Evolutionary conservation across 2,329 filamentous ascomycete genomes (phyloP).

Genomic region (Fusarium sp.): DNA sequence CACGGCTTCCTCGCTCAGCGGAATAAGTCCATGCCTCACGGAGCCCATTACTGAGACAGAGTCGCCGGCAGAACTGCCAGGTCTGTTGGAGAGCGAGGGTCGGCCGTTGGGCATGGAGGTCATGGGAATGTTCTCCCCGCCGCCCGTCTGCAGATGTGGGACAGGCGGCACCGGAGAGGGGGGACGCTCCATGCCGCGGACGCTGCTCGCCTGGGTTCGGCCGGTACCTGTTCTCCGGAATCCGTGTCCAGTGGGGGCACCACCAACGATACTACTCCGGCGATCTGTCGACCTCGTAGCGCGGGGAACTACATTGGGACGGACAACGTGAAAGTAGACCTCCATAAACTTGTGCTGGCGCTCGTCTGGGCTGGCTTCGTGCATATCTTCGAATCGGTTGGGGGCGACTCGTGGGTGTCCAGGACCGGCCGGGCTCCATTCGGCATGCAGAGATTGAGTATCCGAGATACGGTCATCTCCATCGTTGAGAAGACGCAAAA

Average conservation of each 20-base stretch:
- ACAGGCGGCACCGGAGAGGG: conserved; percentile 25
- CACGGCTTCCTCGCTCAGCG: conserved; percentile 45
- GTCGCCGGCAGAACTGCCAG: conserved; percentile 34
- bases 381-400: conserved; percentile 62
- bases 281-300: conserved; percentile 50
- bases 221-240: conserved; percentile 43
- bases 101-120: conserved; percentile 21
- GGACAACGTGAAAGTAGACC: conserved; percentile 66
- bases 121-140: conserved; percentile 26
- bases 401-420: conserved; percentile 31
- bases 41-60: conserved; percentile 26
- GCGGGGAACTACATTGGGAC: conserved; percentile 57
- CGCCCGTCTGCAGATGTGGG: conserved; percentile 25
- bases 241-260: conserved; percentile 40
- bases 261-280: conserved; percentile 43
- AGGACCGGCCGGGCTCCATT: conserved; percentile 20
- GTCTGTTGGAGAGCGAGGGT: conserved; percentile 21
- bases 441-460: conserved; percentile 39
- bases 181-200: conserved; percentile 27
- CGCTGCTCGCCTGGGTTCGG: conserved; percentile 46
- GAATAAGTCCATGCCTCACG: conserved; percentile 8
- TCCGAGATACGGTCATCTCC: conserved; percentile 52
- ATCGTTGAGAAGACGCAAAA: conserved; percentile 63
- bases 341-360: conserved; percentile 67
- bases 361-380: conserved; percentile 63